These are phyloP conservation scores for Sporothrix protearum DNA, from an alignment of 2,329 filamentous ascomycete genomes.

Conservation along the genomic window DNA sequence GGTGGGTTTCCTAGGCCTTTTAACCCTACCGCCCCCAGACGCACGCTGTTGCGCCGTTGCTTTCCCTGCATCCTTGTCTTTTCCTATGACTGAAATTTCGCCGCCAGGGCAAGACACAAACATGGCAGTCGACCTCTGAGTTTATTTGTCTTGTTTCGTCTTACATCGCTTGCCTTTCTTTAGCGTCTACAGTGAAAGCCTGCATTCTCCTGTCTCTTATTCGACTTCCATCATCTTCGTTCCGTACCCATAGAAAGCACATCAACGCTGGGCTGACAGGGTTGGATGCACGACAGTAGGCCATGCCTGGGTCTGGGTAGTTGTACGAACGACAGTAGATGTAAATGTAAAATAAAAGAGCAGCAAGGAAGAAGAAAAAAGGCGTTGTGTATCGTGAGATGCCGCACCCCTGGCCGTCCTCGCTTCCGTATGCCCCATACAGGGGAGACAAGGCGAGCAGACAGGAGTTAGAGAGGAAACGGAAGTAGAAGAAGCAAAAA, in stretches of 20 bases:
- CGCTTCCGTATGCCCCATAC: slow-evolving; percentile 15
- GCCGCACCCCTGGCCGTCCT: neutral
- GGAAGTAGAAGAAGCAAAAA: neutral
- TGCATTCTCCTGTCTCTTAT: neutral
- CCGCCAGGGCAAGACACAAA: slow-evolving; percentile 7
- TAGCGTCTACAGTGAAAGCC: neutral
- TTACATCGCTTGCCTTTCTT: neutral
- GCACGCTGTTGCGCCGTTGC: neutral
- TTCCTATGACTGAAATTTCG: neutral
- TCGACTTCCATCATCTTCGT: neutral
- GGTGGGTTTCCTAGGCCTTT: neutral
- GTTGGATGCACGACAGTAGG: neutral
- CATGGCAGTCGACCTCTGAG: slow-evolving; percentile 12
- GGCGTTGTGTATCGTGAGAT: slow-evolving; percentile 14
- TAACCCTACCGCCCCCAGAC: neutral
- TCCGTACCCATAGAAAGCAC: slow-evolving; percentile 14
- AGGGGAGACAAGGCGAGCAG: slow-evolving; percentile 7
- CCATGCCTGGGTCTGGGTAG: neutral
- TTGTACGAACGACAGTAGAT: neutral
- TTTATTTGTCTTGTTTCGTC: slow-evolving; percentile 19
- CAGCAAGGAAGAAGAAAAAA: neutral
- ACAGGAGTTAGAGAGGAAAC: neutral
- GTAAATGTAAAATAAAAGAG: neutral
- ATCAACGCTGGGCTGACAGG: slow-evolving; percentile 19
- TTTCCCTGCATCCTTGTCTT: neutral